A percentile compares a stretch with the other conserved stretches of the same genome.
phyloP scores from a whole-genome alignment of 129 eudicot genomes.

The Daucus carota region DNA sequence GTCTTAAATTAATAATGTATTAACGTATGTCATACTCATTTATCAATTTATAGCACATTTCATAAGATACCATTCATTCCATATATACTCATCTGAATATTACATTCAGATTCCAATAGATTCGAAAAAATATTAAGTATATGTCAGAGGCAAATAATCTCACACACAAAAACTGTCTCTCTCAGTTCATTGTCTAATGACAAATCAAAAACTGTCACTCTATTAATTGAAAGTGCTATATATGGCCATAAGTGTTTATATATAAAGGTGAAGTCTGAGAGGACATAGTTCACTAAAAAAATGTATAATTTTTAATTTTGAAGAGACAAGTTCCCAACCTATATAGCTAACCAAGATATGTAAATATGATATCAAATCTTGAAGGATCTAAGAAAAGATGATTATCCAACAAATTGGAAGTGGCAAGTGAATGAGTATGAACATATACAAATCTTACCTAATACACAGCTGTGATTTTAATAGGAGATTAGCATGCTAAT shows the following conservation, averaged over 20 bases:
- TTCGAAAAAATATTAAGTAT: neutral
- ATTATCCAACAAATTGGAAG: neutral
- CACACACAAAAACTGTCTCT: neutral
- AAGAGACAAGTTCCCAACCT: neutral
- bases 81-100: neutral
- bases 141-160: no score
- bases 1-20: no score
- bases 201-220: neutral
- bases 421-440: neutral
- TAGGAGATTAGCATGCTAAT: conserved; percentile 5
- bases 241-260: neutral
- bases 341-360: no score
- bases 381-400: neutral
- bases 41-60: neutral
- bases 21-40: neutral
- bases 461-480: neutral
- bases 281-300: neutral
- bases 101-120: neutral
- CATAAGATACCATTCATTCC: neutral
- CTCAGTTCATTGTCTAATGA: neutral
- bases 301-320: neutral
- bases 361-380: neutral
- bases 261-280: neutral
- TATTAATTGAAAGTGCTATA: neutral
- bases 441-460: neutral